A percentile compares a stretch with the other conserved stretches of the same genome.
These are phyloP conservation scores for Termitomyces sp. DNA, from an alignment of 768 basidiomycete species.

Conservation along the genomic window DNA sequence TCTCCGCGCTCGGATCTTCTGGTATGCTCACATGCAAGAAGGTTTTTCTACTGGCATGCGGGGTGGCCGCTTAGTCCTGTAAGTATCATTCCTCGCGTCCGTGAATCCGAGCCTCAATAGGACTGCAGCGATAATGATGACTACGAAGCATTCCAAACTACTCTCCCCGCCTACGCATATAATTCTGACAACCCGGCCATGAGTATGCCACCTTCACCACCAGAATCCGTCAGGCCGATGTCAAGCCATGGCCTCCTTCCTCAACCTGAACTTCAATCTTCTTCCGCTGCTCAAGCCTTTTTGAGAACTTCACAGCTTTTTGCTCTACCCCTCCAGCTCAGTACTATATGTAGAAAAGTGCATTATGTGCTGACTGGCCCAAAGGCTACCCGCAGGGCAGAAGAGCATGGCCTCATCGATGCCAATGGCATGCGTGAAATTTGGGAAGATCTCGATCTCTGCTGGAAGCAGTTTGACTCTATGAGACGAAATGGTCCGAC, in stretches of 20 bases:
- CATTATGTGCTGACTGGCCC: constrained; percentile 78
- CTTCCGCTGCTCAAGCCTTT: constrained; percentile 36
- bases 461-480: constrained; percentile 81
- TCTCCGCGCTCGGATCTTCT: constrained; percentile 78
- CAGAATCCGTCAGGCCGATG: constrained; percentile 12
- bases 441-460: constrained; percentile 81
- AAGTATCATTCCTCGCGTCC: constrained; percentile 23
- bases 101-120: not conserved
- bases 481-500: constrained; percentile 38
- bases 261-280: constrained; percentile 6
- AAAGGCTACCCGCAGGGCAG: constrained; percentile 58
- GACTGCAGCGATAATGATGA: constrained; percentile 66
- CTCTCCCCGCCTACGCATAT: constrained; percentile 40
- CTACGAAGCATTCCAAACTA: constrained; percentile 65
- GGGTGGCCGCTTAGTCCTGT: constrained; percentile 85
- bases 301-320: constrained; percentile 57
- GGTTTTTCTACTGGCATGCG: constrained; percentile 77
- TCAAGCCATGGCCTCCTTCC: constrained; percentile 13
- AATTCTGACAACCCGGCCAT: constrained; percentile 21
- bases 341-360: constrained; percentile 72
- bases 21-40: constrained; percentile 87
- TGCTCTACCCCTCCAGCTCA: constrained; percentile 70
- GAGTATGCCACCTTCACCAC: constrained; percentile 11
- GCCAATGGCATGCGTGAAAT: constrained; percentile 66
- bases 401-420: constrained; percentile 54